Conservation (phyloP, 2,329 filamentous ascomycete genomes). For the Nannizziopsis arthrosporioides region DNA sequence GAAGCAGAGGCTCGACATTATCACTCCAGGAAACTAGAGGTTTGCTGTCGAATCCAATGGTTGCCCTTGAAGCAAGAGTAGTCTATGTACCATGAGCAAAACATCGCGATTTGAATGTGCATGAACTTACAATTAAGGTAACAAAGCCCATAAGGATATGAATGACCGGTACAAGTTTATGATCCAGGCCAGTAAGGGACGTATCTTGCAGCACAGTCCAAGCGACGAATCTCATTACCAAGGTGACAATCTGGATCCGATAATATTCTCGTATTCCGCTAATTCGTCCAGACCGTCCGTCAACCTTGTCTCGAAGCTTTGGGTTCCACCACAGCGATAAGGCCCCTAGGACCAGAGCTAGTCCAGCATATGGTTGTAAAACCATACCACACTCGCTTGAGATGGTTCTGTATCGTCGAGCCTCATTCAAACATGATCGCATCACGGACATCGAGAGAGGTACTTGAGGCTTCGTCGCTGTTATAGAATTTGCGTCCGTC, state of each 20-base stretch:
- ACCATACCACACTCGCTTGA: constrained; percentile 22
- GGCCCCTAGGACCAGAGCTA: constrained; percentile 33
- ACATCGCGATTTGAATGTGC: background rate
- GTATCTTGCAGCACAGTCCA: constrained; percentile 36
- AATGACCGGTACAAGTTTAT: constrained; percentile 23
- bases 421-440: constrained; percentile 18
- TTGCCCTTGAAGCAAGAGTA: constrained; percentile 27
- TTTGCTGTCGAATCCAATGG: constrained; percentile 31
- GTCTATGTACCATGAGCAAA: constrained; percentile 24
- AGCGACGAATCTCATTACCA: constrained; percentile 34
- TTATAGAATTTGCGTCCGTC: constrained; percentile 13
- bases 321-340: constrained; percentile 42
- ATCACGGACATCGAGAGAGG: constrained; percentile 16
- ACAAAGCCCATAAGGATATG: constrained; percentile 33
- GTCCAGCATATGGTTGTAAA: constrained; percentile 26
- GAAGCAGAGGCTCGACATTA: constrained; percentile 22
- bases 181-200: constrained; percentile 24
- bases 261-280: constrained; percentile 37
- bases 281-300: constrained; percentile 32
- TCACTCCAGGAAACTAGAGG: constrained; percentile 35
- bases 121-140: constrained; percentile 27
- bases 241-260: constrained; percentile 35
- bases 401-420: constrained; percentile 17
- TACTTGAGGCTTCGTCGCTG: background rate
- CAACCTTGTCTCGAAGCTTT: constrained; percentile 34